Base-by-base conservation (phyloP, 1,139 yeast genomes). In the Keqinozyma sinolaborantium region DNA sequence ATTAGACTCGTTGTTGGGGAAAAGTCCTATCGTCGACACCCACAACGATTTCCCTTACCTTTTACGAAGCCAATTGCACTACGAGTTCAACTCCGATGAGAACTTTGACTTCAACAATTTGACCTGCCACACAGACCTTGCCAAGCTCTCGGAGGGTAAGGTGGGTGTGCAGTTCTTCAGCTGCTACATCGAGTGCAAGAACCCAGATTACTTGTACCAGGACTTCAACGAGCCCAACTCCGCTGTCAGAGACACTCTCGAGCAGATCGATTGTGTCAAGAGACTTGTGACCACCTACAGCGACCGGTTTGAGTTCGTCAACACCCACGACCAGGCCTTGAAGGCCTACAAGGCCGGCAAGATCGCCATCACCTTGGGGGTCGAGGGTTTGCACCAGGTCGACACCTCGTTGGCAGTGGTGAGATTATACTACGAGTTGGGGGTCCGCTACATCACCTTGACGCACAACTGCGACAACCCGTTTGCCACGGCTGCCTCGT, bases 381-480 rank as follows among this genome's bases (percentile, higher is more conserved):
- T 71, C 6, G 79, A 73, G 49, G 79, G 79, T 4, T 49, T 71
- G 16, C 79, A 73, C 44, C 78, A 72, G 43, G 61, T 65, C 16
- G 79, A 71, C 43, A 42, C 64, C 6, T 70, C 77, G 0, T 44
- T 73, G 13, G 75, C 64, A 4, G 72, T 70, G n/a, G 53, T 73
- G 21, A 56, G 79, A 41, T 65, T 60, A 40, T 73, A 67, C 41
- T 60, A 45, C 35, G 73, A 66, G 7, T 45, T 73, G 15, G 79
- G 79, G 4, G 75, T 73, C 10, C 50, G 77, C 28, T 73, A 73
- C 43, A 67, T 70, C 28, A 73, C 79, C 0, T 44, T 73, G 31
- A 72, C 77, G 2, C 79, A 73, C 38, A 73, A 72, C 41, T 71
- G 79, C 48, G 77, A 73, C 42, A 73, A 73, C 36, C 77, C 77